Conservation (phyloP, 2,329 filamentous ascomycete species). For the Zasmidium cellare region DNA sequence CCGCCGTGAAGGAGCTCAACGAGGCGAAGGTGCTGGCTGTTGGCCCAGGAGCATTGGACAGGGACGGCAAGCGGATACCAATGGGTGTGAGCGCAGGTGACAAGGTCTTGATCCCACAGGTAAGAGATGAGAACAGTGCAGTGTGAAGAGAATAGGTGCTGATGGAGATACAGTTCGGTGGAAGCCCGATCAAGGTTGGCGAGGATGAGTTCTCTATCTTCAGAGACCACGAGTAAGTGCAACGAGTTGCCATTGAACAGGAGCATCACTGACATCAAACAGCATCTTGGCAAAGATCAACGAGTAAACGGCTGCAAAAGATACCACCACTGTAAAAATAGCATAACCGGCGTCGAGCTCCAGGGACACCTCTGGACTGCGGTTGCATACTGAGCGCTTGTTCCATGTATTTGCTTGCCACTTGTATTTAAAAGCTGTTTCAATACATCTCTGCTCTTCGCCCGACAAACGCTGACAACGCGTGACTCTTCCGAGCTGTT, state of each 20-base stretch:
- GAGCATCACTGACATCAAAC: slow-evolving; percentile 22
- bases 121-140: slow-evolving; percentile 46
- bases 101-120: slow-evolving; percentile 93
- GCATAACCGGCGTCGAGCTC: slow-evolving; percentile 16
- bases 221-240: slow-evolving; percentile 90
- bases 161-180: slow-evolving; percentile 68
- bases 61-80: slow-evolving; percentile 81
- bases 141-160: not conserved
- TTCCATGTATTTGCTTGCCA: slow-evolving; percentile 4
- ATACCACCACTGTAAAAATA: slow-evolving; percentile 29
- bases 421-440: slow-evolving; percentile 11
- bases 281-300: slow-evolving; percentile 99
- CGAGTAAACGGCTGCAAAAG: slow-evolving; percentile 60
- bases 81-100: slow-evolving; percentile 84
- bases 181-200: slow-evolving; percentile 93
- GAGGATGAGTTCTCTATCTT: slow-evolving; percentile 96
- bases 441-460: slow-evolving; percentile 15
- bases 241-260: not conserved
- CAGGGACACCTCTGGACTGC: not conserved
- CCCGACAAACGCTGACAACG: not conserved
- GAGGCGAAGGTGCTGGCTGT: slow-evolving; percentile 96
- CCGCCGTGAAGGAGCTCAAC: slow-evolving; percentile 95
- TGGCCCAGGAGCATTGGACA: slow-evolving; percentile 83
- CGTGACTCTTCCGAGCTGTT: no score
- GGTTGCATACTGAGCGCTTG: slow-evolving; percentile 6